Evolutionary conservation across 495 filamentous ascomycete species (phyloP).

Genomic region (Beverwykella pulmonaria): DNA sequence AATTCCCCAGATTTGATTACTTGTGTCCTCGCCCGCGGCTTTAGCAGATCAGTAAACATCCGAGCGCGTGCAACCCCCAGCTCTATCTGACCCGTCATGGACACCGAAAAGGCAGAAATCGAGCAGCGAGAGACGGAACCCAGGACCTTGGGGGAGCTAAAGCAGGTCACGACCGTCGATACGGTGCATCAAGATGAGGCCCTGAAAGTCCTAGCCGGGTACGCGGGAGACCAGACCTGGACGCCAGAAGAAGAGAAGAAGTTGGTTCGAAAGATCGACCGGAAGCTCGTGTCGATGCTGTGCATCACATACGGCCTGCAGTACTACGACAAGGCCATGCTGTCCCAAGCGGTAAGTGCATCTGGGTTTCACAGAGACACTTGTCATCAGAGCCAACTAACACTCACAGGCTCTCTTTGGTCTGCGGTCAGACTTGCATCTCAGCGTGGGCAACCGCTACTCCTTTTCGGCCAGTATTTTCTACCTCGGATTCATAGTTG

Average conservation of each 20-base stretch:
- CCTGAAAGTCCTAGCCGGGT: constrained; percentile 46
- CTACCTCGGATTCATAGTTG: constrained; percentile 55
- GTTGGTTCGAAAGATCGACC: constrained; percentile 49
- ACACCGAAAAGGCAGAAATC: neutral
- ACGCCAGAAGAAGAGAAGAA: constrained; percentile 47
- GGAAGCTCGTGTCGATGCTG: constrained; percentile 55
- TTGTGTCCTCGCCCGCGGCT: neutral
- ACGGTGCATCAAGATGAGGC: constrained; percentile 54
- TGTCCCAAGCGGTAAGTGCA: constrained; percentile 45
- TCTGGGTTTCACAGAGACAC: neutral
- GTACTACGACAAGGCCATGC: constrained; percentile 52
- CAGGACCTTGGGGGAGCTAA: constrained; percentile 4
- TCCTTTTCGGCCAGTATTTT: constrained; percentile 51
- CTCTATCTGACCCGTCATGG: neutral
- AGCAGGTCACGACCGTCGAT: constrained; percentile 39
- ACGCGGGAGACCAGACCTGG: constrained; percentile 50
- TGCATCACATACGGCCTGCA: constrained; percentile 53
- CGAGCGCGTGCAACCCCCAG: neutral
- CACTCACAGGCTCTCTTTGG: constrained; percentile 43
- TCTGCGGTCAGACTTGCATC: constrained; percentile 44
- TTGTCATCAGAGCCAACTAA: neutral
- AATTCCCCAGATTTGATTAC: neutral
- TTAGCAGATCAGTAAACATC: neutral
- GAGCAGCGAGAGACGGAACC: neutral
- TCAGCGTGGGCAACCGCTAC: constrained; percentile 48